Conservation (phyloP, 2,329 filamentous ascomycete genomes). For the Talaromyces amestolkiae region DNA sequence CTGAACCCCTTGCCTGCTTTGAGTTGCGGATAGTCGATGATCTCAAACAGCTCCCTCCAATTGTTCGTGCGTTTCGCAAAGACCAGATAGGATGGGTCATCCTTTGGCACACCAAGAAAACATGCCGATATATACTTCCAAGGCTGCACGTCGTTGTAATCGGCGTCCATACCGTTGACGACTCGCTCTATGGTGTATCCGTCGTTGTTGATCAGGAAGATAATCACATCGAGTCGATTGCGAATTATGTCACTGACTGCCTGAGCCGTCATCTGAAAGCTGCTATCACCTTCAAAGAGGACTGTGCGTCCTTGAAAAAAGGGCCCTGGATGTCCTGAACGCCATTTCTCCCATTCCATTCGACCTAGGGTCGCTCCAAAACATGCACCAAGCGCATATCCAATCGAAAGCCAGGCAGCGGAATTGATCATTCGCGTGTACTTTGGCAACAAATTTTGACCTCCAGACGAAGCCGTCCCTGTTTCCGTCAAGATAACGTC, state of each 20-base stretch:
- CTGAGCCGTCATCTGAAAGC: conserved; percentile 79
- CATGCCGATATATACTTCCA: conserved; percentile 83
- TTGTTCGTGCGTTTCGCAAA: conserved; percentile 1
- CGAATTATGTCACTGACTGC: conserved; percentile 58
- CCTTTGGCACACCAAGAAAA: background rate
- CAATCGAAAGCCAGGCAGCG: conserved; percentile 69
- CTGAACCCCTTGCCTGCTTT: conserved; percentile 5
- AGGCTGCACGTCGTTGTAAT: conserved; percentile 55
- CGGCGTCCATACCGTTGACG: conserved; percentile 80
- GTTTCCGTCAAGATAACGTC: conserved; percentile 5
- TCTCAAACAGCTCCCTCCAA: background rate
- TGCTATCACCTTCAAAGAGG: conserved; percentile 85
- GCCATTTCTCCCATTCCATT: background rate
- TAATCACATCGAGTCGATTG: background rate
- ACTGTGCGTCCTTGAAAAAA: conserved; percentile 59
- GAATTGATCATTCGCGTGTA: conserved; percentile 69
- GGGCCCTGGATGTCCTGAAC: background rate
- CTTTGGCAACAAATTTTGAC: background rate
- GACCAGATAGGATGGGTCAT: conserved; percentile 30
- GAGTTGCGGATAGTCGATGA: background rate
- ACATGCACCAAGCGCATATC: conserved; percentile 61
- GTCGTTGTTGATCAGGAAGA: conserved; percentile 55
- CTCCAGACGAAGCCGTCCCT: background rate
- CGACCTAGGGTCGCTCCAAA: conserved; percentile 69
- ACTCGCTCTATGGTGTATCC: conserved; percentile 87